A percentile compares a stretch with the other conserved stretches of the same genome.
Evolutionary conservation across 192 early-diverging fungal genomes (phyloP).

Genomic region (Backusella tuberculispora): DNA sequence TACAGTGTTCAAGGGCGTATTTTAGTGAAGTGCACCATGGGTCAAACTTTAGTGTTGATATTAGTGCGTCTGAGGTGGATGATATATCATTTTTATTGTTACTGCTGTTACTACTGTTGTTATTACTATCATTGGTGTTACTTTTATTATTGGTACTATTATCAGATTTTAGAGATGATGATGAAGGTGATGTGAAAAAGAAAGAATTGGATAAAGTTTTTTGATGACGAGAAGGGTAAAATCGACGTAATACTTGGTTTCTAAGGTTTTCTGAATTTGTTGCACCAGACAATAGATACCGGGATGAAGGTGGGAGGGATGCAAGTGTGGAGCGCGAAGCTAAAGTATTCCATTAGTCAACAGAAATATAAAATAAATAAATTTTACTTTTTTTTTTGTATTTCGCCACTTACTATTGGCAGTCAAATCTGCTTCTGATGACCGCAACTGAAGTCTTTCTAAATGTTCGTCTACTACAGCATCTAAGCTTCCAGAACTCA

Average conservation of each 20-base stretch:
- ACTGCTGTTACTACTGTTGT: not conserved
- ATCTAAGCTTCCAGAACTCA: slow-evolving; percentile 12
- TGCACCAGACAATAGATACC: slow-evolving; percentile 22
- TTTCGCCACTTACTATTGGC: slow-evolving; percentile 7
- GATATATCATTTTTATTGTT: not conserved
- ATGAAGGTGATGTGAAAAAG: slow-evolving; percentile 11
- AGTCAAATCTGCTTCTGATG: slow-evolving; percentile 1
- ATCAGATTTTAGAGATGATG: not conserved
- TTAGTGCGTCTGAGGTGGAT: not conserved
- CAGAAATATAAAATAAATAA: not conserved
- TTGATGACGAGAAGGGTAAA: slow-evolving; percentile 17
- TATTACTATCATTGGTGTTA: not conserved
- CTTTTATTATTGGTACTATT: not conserved
- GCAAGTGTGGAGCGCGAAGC: slow-evolving; percentile 19
- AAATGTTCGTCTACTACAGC: not conserved
- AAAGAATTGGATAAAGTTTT: slow-evolving; percentile 7
- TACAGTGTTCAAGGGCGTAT: slow-evolving; percentile 21
- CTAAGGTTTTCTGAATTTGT: slow-evolving; percentile 23
- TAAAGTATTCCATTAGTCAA: slow-evolving; percentile 15
- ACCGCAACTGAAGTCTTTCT: slow-evolving; percentile 4
- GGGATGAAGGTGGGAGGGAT: slow-evolving; percentile 20
- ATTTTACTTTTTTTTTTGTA: not conserved
- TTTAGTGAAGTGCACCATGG: slow-evolving; percentile 37
- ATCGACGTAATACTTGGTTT: slow-evolving; percentile 26
- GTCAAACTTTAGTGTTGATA: slow-evolving; percentile 6